Evolutionary conservation across 768 basidiomycete genomes (phyloP).

Genomic region (Boletus bicolor): DNA sequence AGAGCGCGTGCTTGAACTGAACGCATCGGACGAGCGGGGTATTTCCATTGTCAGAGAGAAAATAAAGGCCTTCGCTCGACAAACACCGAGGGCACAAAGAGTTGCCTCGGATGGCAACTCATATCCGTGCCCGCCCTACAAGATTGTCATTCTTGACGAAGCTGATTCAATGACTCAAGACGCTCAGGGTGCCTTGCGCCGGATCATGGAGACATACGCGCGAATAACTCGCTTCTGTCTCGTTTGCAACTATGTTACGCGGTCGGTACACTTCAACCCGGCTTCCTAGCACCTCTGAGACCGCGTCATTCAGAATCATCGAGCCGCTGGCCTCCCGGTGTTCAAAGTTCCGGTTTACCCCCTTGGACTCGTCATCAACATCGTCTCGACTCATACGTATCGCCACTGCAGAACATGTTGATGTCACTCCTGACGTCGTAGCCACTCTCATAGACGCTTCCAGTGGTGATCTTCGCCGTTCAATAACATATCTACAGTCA

Average conservation of each 20-base stretch:
- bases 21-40: conserved; percentile 98
- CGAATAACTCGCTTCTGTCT: conserved; percentile 96
- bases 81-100: conserved; percentile 79
- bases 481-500: conserved; percentile 97
- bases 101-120: conserved; percentile 71
- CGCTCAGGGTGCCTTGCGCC: conserved; percentile 90
- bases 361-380: conserved; percentile 78
- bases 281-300: conserved; percentile 1
- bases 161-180: conserved; percentile 99
- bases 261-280: conserved; percentile 49
- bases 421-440: conserved; percentile 56
- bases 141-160: conserved; percentile 98
- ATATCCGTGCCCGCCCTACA: conserved; percentile 97
- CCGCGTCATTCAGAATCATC: conserved; percentile 67
- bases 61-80: conserved; percentile 96
- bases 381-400: conserved; percentile 75
- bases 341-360: conserved; percentile 97
- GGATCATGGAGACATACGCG: conserved; percentile 99
- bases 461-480: conserved; percentile 89
- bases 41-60: conserved; percentile 97
- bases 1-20: conserved; percentile 90
- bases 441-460: conserved; percentile 75
- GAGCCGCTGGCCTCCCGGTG: conserved; percentile 98
- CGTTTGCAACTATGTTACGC: conserved; percentile 98
- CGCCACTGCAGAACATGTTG: conserved; percentile 69